Evolutionary conservation across 2,329 filamentous ascomycete genomes (phyloP).

Genomic region (Aspergillus jensenii): DNA sequence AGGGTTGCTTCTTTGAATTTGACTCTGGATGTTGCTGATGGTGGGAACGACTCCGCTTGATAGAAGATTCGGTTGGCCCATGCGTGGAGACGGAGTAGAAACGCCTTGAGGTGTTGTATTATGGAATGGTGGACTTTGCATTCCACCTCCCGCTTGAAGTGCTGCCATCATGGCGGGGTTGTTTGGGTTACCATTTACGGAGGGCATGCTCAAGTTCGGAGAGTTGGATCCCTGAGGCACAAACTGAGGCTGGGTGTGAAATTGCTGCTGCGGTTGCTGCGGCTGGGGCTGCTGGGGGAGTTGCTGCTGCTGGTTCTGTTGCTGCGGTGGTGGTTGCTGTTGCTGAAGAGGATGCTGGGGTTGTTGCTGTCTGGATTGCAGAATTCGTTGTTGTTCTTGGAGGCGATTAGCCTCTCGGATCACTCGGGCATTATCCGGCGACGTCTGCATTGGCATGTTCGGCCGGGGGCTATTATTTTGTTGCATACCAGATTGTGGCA

Average conservation of each 20-base stretch:
- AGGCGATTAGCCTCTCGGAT: constrained; percentile 49
- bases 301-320: constrained; percentile 19
- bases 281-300: constrained; percentile 27
- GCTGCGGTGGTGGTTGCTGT: constrained; percentile 6
- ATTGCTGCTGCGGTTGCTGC: constrained; percentile 31
- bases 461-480: constrained; percentile 37
- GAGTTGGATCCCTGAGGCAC: constrained; percentile 44
- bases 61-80: constrained; percentile 50
- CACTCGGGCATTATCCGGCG: constrained; percentile 49
- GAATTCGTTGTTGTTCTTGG: constrained; percentile 59
- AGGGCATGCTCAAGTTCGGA: constrained; percentile 45
- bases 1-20: constrained; percentile 53
- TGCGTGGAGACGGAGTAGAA: constrained; percentile 48
- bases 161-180: constrained; percentile 47
- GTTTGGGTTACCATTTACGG: constrained; percentile 40
- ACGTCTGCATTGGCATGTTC: constrained; percentile 55
- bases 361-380: constrained; percentile 53
- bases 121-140: constrained; percentile 46
- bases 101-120: constrained; percentile 39
- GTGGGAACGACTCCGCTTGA: constrained; percentile 56
- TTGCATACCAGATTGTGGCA: constrained; percentile 60
- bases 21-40: constrained; percentile 54
- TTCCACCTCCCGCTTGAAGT: constrained; percentile 43
- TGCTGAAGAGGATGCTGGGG: constrained; percentile 26
- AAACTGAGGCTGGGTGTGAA: constrained; percentile 42